phyloP scores from a whole-genome alignment of 371 early-diverging fungal genomes.

The Apophysomyces elegans region DNA sequence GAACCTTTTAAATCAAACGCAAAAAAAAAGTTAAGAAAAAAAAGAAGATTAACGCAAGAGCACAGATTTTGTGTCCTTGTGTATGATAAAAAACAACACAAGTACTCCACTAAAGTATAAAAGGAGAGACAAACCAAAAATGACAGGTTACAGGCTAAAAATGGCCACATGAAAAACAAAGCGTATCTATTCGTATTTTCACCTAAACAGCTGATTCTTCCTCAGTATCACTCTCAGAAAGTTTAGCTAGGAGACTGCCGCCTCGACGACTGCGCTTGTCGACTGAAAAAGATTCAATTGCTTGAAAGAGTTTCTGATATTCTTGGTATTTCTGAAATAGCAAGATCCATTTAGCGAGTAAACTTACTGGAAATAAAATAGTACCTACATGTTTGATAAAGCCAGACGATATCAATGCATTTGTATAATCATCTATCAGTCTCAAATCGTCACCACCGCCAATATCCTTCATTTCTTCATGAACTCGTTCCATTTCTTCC shows the following conservation, averaged over 20 bases:
- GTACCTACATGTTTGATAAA: constrained; percentile 15
- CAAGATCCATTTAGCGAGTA: background rate
- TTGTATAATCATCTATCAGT: constrained; percentile 4
- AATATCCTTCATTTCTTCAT: background rate
- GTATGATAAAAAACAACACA: background rate
- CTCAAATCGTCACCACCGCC: background rate
- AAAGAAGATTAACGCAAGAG: constrained; percentile 2
- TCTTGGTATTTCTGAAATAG: background rate
- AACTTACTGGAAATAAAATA: background rate
- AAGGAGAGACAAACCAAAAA: constrained; percentile 8
- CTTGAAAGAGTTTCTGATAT: background rate
- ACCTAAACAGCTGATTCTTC: constrained; percentile 4
- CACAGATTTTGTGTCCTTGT: background rate
- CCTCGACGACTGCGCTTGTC: background rate
- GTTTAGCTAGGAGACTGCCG: background rate
- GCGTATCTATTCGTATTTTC: background rate
- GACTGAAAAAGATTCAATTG: background rate
- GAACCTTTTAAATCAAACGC: constrained; percentile 8
- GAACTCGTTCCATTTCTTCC: constrained; percentile 17
- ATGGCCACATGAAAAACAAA: constrained; percentile 4
- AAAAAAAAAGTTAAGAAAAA: background rate
- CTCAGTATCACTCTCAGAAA: background rate
- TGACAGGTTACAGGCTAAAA: constrained; percentile 10
- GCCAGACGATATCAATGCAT: constrained; percentile 12
- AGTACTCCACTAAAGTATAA: background rate